A percentile compares a stretch with the other conserved stretches of the same genome.
phyloP scores from a whole-genome alignment of 1,139 yeast species.

The Debaryomyces udenii region DNA sequence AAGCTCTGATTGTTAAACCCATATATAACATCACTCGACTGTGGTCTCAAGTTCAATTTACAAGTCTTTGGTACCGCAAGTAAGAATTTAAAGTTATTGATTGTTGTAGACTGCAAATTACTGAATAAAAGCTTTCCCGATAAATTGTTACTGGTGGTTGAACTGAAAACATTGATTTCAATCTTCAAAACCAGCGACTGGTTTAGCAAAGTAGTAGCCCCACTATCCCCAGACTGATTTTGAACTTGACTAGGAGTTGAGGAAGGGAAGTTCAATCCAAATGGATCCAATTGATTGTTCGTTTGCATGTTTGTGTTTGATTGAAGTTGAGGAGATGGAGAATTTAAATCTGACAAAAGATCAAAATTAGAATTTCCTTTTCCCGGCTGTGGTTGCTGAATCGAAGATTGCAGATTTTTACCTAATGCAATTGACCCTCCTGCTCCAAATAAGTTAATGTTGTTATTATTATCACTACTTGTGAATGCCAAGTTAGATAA shows the following conservation, averaged over 20 bases:
- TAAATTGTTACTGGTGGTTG: slow-evolving; percentile 39
- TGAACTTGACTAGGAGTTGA: slow-evolving; percentile 41
- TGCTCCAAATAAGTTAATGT: slow-evolving; percentile 47
- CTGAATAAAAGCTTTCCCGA: slow-evolving; percentile 50
- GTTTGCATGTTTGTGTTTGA: slow-evolving; percentile 30
- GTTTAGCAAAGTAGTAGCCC: slow-evolving; percentile 33
- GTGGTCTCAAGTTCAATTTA: slow-evolving; percentile 67
- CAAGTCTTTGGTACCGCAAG: slow-evolving; percentile 83
- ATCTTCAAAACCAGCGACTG: slow-evolving; percentile 56
- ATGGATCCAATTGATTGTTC: slow-evolving; percentile 47
- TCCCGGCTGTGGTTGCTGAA: slow-evolving; percentile 18
- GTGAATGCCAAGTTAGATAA: slow-evolving; percentile 63
- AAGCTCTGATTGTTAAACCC: slow-evolving; percentile 58
- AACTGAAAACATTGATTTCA: slow-evolving; percentile 47
- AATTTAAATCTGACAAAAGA: slow-evolving; percentile 48
- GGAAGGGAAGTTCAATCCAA: slow-evolving; percentile 50
- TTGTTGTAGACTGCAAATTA: slow-evolving; percentile 38
- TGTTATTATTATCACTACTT: slow-evolving; percentile 30
- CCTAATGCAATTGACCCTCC: slow-evolving; percentile 51
- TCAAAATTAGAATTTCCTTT: slow-evolving; percentile 26
- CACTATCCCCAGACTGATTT: slow-evolving; percentile 16
- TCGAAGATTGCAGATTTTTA: slow-evolving; percentile 14
- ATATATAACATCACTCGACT: slow-evolving; percentile 58
- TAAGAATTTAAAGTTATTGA: slow-evolving; percentile 59
- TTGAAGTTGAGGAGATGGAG: slow-evolving; percentile 53